Evolutionary conservation across 495 filamentous ascomycete genomes (phyloP).

Genomic region (Penicillium desertorum): DNA sequence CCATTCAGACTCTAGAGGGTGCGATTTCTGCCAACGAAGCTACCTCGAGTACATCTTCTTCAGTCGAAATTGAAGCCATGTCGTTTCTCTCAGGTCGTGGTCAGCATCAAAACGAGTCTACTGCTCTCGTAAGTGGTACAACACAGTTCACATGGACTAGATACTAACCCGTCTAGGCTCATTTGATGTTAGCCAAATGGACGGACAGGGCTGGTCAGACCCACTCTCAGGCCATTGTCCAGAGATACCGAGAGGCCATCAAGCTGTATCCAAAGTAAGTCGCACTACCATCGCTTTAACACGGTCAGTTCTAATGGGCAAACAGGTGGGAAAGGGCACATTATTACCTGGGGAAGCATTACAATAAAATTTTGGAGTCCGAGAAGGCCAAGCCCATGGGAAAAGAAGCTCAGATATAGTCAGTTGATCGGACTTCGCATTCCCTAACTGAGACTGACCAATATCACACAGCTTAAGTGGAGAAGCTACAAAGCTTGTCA

Average conservation of each 20-base stretch:
- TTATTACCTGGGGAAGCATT: slow-evolving; percentile 95
- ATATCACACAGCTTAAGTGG: slow-evolving; percentile 54
- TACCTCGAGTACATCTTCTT: slow-evolving; percentile 46
- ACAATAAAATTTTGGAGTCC: slow-evolving; percentile 91
- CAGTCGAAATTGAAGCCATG: slow-evolving; percentile 38
- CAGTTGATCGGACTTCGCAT: slow-evolving; percentile 14
- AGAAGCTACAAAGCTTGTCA: slow-evolving; percentile 81
- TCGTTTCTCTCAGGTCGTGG: slow-evolving; percentile 35
- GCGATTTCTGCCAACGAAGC: slow-evolving; percentile 78
- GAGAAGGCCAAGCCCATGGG: slow-evolving; percentile 73
- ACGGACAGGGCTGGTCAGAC: slow-evolving; percentile 90
- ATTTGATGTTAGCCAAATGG: slow-evolving; percentile 93
- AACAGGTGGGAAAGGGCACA: slow-evolving; percentile 90
- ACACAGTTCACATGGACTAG: not conserved
- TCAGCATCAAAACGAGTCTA: slow-evolving; percentile 48
- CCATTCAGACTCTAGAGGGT: slow-evolving; percentile 83
- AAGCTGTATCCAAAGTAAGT: slow-evolving; percentile 44
- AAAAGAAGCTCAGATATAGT: slow-evolving; percentile 59
- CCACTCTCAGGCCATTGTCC: slow-evolving; percentile 70
- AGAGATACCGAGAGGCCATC: slow-evolving; percentile 73
- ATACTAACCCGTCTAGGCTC: slow-evolving; percentile 49
- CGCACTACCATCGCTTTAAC: not conserved
- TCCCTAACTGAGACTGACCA: slow-evolving; percentile 6
- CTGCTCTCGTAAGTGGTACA: slow-evolving; percentile 39
- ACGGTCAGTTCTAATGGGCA: slow-evolving; percentile 15